phyloP scores from a whole-genome alignment of 352 stramenopile species.

The Phytophthora ohioensis region DNA sequence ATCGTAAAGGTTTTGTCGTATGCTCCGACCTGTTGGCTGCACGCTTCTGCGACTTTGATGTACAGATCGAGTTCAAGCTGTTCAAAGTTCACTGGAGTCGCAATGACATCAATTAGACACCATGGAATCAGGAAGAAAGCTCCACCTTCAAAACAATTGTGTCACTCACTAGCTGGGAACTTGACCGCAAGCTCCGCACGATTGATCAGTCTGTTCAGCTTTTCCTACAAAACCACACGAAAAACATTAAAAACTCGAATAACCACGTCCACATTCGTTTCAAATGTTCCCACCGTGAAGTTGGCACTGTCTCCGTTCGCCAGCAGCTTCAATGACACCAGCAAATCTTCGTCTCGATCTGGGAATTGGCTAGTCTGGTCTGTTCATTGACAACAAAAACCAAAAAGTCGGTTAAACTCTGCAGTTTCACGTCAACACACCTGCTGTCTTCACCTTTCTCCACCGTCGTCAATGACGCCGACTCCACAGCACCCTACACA shows the following conservation, averaged over 20 bases:
- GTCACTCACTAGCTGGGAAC: constrained; percentile 60
- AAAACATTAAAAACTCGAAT: constrained; percentile 1
- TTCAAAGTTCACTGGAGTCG: constrained; percentile 78
- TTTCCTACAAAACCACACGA: constrained; percentile 59
- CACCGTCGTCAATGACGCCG: constrained; percentile 83
- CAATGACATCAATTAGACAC: neutral
- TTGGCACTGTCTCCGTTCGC: constrained; percentile 74
- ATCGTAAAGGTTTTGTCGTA: neutral
- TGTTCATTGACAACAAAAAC: constrained; percentile 21
- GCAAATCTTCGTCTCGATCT: constrained; percentile 83
- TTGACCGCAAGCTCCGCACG: constrained; percentile 86
- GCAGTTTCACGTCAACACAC: neutral
- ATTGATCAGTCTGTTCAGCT: constrained; percentile 85
- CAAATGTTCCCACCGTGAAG: constrained; percentile 62
- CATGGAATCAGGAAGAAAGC: neutral
- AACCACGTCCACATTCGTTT: neutral
- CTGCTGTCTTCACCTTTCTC: constrained; percentile 55
- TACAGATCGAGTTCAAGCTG: constrained; percentile 86
- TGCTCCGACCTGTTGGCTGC: constrained; percentile 56
- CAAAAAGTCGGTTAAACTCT: neutral
- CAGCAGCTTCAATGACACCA: constrained; percentile 73
- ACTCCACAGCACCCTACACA: constrained; percentile 69
- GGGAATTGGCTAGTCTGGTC: constrained; percentile 88
- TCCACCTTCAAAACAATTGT: neutral
- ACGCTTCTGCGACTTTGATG: constrained; percentile 69